Percentiles rank a stretch among this genome's conserved stretches.
These are phyloP conservation scores for Ophiosphaerella narmari DNA, from an alignment of 2,329 filamentous ascomycete species.

Conservation along the genomic window DNA sequence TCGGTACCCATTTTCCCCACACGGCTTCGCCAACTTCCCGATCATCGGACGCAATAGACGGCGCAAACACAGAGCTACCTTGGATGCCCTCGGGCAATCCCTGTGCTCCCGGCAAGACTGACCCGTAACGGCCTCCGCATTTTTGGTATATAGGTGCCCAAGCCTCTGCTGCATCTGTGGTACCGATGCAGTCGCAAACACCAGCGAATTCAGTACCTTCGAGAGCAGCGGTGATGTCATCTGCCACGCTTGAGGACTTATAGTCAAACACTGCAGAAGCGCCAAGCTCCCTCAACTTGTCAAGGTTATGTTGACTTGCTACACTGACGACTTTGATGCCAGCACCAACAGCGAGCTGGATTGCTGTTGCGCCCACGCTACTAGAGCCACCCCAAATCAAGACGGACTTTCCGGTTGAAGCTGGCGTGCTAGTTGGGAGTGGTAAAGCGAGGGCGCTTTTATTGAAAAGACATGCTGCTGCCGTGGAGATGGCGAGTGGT, in stretches of 20 bases:
- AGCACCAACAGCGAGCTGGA: constrained; percentile 50
- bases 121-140: constrained; percentile 35
- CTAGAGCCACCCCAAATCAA: constrained; percentile 59
- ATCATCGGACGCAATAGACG: constrained; percentile 24
- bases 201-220: constrained; percentile 49
- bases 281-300: constrained; percentile 34
- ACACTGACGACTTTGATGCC: constrained; percentile 50
- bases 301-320: constrained; percentile 40
- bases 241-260: constrained; percentile 31
- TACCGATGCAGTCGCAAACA: constrained; percentile 47
- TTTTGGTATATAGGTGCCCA: constrained; percentile 37
- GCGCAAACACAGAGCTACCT: constrained; percentile 28
- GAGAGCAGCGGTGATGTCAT: constrained; percentile 48
- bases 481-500: constrained; percentile 52
- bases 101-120: constrained; percentile 23
- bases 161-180: constrained; percentile 21
- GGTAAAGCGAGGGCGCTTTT: constrained; percentile 47
- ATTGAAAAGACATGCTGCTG: constrained; percentile 50
- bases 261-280: constrained; percentile 41
- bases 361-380: constrained; percentile 49
- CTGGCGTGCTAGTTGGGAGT: constrained; percentile 41
- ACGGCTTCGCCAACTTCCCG: constrained; percentile 37
- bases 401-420: constrained; percentile 44
- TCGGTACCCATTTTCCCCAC: constrained; percentile 40
- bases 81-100: constrained; percentile 34